Evolutionary conservation across 352 stramenopile genomes (phyloP).

Genomic region (Pythium biforme): DNA sequence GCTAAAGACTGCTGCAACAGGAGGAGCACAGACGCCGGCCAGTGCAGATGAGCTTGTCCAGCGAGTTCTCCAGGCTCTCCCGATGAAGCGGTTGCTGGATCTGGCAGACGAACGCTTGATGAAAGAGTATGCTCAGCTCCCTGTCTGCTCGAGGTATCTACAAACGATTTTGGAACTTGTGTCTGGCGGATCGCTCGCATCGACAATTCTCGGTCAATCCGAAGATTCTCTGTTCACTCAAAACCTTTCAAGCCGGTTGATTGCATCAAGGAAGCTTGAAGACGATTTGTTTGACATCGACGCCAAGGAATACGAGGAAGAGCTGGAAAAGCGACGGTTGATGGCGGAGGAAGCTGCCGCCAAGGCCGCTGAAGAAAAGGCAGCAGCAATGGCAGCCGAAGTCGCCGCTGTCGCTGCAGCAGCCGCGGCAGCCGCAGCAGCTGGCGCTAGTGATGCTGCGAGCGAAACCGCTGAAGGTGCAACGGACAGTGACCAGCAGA

Average conservation of each 20-base stretch:
- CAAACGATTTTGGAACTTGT: constrained; percentile 85
- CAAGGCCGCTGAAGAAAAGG: constrained; percentile 41
- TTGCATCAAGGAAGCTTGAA: constrained; percentile 63
- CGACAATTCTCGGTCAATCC: constrained; percentile 47
- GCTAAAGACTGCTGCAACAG: constrained; percentile 29
- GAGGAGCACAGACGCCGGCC: not conserved
- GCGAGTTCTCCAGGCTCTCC: constrained; percentile 45
- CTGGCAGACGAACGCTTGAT: constrained; percentile 73
- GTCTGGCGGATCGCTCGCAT: constrained; percentile 61
- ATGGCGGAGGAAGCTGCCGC: constrained; percentile 50
- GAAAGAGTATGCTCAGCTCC: constrained; percentile 72
- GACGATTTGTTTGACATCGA: constrained; percentile 66
- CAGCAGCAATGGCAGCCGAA: constrained; percentile 23
- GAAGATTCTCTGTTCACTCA: constrained; percentile 52
- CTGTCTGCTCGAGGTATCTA: constrained; percentile 81
- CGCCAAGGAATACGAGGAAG: constrained; percentile 67
- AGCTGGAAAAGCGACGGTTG: constrained; percentile 38
- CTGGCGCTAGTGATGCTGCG: not conserved
- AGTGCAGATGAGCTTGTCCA: constrained; percentile 20
- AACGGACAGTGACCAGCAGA: constrained; percentile 24
- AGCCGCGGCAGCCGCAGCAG: not conserved
- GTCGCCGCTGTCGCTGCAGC: constrained; percentile 3
- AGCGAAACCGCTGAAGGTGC: constrained; percentile 7
- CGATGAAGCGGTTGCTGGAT: constrained; percentile 66
- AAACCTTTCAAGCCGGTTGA: constrained; percentile 38